Percentiles rank a stretch among this genome's conserved stretches.
Conservation (phyloP, 148 eudicot species). For the Fagopyrum homotropicum region DNA sequence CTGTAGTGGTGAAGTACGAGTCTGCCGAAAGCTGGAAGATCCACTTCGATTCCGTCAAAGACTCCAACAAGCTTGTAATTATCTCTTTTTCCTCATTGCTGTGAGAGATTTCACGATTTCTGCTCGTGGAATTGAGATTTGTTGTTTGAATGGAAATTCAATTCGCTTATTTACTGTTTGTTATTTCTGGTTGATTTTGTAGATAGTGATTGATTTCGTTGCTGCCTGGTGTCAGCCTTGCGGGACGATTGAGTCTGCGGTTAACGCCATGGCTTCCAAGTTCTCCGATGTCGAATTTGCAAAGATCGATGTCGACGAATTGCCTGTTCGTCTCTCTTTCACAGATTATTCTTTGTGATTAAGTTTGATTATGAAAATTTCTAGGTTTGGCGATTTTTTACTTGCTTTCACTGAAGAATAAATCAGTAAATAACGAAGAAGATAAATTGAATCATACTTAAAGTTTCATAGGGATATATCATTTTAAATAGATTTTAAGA, state of each 20-base stretch:
- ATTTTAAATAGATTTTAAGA: too few relatives aligned
- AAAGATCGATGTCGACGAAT: constrained; percentile 46
- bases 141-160: neutral
- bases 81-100: neutral
- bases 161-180: neutral
- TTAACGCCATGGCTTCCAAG: constrained; percentile 47
- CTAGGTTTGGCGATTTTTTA: neutral
- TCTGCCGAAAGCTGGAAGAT: constrained; percentile 71
- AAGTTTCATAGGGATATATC: too few relatives aligned
- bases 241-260: constrained; percentile 64
- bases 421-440: neutral
- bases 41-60: constrained; percentile 53
- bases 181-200: neutral
- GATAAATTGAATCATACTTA: too few relatives aligned
- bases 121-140: neutral
- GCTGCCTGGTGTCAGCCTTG: constrained; percentile 92
- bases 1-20: constrained; percentile 48
- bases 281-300: constrained; percentile 60
- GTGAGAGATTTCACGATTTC: neutral
- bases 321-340: constrained; percentile 32
- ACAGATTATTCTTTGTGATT: neutral
- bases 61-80: constrained; percentile 49
- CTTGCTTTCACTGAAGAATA: neutral
- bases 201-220: constrained; percentile 85
- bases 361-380: neutral